phyloP scores from a whole-genome alignment of 208 protist species.

The Chromosphaera perkinsii region DNA sequence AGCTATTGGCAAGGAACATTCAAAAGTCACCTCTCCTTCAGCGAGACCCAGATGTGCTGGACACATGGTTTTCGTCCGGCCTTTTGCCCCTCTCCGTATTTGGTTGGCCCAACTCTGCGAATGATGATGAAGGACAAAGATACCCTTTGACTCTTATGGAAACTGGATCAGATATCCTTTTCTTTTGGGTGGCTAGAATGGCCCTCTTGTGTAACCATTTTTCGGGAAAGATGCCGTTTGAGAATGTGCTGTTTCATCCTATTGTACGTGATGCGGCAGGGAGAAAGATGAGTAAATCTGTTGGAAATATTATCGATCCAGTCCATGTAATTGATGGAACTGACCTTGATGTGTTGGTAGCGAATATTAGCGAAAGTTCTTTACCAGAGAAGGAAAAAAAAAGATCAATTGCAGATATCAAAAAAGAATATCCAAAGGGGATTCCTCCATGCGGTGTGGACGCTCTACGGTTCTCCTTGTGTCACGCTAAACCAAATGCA shows the following conservation, averaged over 20 bases:
- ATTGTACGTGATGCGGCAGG: conserved; percentile 97
- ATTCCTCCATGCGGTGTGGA: conserved; percentile 95
- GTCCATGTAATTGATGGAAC: conserved; percentile 96
- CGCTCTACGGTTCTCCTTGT: conserved; percentile 94
- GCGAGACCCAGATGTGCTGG: conserved; percentile 98
- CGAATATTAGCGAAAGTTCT: conserved; percentile 63
- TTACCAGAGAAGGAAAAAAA: conserved; percentile 71
- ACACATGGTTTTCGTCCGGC: conserved; percentile 99
- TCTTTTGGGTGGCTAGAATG: conserved; percentile 99
- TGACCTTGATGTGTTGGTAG: conserved; percentile 79
- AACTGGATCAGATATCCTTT: conserved; percentile 97
- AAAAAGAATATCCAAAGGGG: conserved; percentile 80
- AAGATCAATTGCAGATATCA: neutral
- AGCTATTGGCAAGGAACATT: neutral
- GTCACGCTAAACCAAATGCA: too few species aligned
- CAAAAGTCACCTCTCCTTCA: too few species aligned
- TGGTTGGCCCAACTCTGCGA: conserved; percentile 18
- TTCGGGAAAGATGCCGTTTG: conserved; percentile 90
- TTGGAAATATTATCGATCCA: conserved; percentile 99
- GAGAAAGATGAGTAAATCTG: conserved; percentile 99
- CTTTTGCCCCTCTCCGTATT: conserved; percentile 82
- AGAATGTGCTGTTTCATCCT: conserved; percentile 91
- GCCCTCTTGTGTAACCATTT: conserved; percentile 97
- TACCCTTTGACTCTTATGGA: conserved; percentile 45
- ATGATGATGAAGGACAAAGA: neutral